Evolutionary conservation across 2,329 filamentous ascomycete genomes (phyloP), one percentile per base, ranked within the genome.

Genomic region (Berkeleyomyces basicola): DNA sequence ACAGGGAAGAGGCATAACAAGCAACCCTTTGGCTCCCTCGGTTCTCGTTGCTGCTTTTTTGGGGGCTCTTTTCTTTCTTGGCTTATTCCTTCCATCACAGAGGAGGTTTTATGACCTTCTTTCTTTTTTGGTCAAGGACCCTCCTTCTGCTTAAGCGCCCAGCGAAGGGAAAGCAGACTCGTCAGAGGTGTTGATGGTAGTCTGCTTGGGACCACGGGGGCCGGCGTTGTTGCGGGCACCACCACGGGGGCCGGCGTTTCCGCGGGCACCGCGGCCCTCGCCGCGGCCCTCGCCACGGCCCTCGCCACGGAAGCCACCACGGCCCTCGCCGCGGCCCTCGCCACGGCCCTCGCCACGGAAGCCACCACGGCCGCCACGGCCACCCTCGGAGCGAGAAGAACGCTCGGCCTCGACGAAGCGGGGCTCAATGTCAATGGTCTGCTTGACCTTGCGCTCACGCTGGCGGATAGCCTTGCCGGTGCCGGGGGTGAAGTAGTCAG

Each of bases 401-500:
- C 83, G 82, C 69, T 84, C 80, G 65, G 82, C 79, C 78, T 92
- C 88, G 69, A 88, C 80, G 74, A 82, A 90, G 72, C 87, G 83
- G 78, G 90, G 84, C 75, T 96, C 91, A 68, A 96, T 88, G 72
- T 95, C 90, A 70, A 97, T 74, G 73, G 87, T 76, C 75, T 88
- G 83, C 86, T 96, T 96, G 78, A 87, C 82, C 83, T 93, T 93
- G 78, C 87, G 87, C 80, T 92, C 87, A 73, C 90, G 89, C 79
- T 92, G 84, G 72, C 88, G 88, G 79, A 82, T 80, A 74, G 83
- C 76, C 86, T 96, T 96, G 77, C 86, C 86, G 66, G 78, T 80
- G 68, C 80, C 75, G 69, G 81, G 84, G 70, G 86, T 77, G 72
- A 96, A 86, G 82, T 88, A 96, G 69, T 87, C 84, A 70, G 90